These are phyloP conservation scores for Talaromyces thailandensis DNA, from an alignment of 495 filamentous ascomycete species.

Conservation along the genomic window DNA sequence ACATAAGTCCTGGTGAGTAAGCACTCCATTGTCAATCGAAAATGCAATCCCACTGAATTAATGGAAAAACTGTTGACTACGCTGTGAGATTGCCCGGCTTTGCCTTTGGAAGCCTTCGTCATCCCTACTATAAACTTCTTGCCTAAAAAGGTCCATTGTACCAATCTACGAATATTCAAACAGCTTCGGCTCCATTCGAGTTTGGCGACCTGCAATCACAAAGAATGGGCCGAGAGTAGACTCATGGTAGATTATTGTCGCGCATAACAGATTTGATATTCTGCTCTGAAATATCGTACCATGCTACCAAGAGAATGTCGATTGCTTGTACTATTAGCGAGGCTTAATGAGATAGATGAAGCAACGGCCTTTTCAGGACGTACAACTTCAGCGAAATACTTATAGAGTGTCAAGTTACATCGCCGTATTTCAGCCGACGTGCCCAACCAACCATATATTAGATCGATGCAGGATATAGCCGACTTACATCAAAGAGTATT, in stretches of 20 bases:
- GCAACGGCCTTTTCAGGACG: background rate
- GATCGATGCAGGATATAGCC: too few species aligned
- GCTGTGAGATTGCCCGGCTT: too few species aligned
- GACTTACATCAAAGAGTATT: background rate
- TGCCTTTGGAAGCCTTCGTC: background rate
- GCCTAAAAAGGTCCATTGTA: background rate
- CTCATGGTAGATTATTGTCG: too few species aligned
- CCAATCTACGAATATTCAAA: background rate
- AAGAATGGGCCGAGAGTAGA: too few species aligned
- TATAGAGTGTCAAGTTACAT: background rate
- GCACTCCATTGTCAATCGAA: background rate
- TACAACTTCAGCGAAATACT: background rate
- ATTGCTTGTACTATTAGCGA: too few species aligned
- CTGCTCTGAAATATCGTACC: too few species aligned
- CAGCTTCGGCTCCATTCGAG: too few species aligned
- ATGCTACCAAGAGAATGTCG: too few species aligned
- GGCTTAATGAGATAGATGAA: too few species aligned
- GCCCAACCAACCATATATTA: too few species aligned
- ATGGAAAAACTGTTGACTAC: background rate
- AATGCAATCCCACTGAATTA: background rate
- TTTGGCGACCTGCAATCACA: too few species aligned
- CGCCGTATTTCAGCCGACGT: background rate
- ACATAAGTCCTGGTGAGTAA: background rate
- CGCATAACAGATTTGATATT: too few species aligned
- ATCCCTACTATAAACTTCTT: background rate